phyloP scores from a whole-genome alignment of 768 basidiomycete genomes.

The Psilocybe azurescens region DNA sequence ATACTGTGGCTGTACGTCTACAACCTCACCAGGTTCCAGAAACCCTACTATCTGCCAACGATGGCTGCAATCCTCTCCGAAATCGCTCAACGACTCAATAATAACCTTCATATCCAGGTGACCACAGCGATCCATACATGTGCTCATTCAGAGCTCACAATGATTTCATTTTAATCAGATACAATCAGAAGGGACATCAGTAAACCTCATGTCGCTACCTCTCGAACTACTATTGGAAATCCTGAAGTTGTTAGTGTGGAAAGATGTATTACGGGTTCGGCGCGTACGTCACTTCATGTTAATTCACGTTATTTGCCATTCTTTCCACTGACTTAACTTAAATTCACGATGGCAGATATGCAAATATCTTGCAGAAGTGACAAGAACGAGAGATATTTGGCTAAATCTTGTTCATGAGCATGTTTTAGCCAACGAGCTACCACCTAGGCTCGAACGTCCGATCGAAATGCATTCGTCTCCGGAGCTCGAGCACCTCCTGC shows the following conservation, averaged over 20 bases:
- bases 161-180: no score
- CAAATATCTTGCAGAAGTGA: not conserved
- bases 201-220: not conserved
- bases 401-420: not conserved
- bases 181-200: no score
- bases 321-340: no score
- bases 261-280: slow-evolving; percentile 1
- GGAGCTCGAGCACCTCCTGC: slow-evolving; percentile 3
- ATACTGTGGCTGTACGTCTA: no score
- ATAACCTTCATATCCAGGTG: no score
- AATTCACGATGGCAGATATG: not conserved
- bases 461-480: not conserved
- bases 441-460: slow-evolving; percentile 3
- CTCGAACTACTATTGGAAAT: slow-evolving; percentile 4
- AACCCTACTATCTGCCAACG: no score
- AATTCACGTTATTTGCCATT: not conserved
- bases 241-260: slow-evolving; percentile 5
- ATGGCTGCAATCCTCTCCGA: no score
- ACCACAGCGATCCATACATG: no score
- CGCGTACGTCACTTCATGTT: not conserved
- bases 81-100: no score
- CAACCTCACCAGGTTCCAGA: no score
- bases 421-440: not conserved
- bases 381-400: slow-evolving; percentile 1
- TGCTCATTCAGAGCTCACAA: no score